Evolutionary conservation across 2,329 filamentous ascomycete genomes (phyloP).

Genomic region (Zasmidium cellare): DNA sequence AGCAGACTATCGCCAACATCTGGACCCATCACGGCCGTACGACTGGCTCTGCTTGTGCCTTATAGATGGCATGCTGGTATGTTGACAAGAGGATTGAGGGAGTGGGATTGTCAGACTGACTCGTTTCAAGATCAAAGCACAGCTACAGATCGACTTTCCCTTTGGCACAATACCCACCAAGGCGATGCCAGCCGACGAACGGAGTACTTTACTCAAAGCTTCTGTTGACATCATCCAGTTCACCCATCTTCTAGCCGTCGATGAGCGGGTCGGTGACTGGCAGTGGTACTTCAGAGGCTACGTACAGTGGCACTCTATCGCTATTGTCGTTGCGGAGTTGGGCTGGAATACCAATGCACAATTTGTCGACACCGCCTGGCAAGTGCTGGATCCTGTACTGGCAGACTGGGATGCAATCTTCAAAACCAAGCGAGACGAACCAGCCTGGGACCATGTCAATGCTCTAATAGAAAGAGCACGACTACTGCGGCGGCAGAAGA

Average conservation of each 20-base stretch:
- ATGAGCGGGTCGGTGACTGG: constrained; percentile 20
- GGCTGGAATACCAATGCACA: constrained; percentile 23
- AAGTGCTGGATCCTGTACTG: constrained; percentile 28
- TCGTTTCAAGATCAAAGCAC: constrained; percentile 22
- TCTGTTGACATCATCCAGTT: constrained; percentile 28
- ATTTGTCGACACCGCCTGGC: constrained; percentile 28
- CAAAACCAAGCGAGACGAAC: constrained; percentile 22
- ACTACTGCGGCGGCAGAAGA: constrained; percentile 12
- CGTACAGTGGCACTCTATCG: constrained; percentile 31
- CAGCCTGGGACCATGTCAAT: constrained; percentile 32
- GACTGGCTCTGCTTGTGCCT: constrained; percentile 29
- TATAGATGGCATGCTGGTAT: constrained; percentile 25
- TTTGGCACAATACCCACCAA: constrained; percentile 21
- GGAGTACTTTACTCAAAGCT: constrained; percentile 21
- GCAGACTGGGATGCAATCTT: constrained; percentile 29
- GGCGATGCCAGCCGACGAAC: constrained; percentile 21
- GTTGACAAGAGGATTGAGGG: neutral
- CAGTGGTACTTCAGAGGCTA: constrained; percentile 30
- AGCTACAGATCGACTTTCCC: constrained; percentile 29
- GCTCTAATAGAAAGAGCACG: constrained; percentile 26
- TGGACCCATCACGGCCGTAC: constrained; percentile 26
- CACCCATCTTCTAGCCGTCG: constrained; percentile 22
- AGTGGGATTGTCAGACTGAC: neutral
- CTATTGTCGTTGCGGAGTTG: constrained; percentile 30
- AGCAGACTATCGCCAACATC: constrained; percentile 20